Evolutionary conservation across 805 yeast genomes (phyloP).

Genomic region (Zygotorulaspora sp.): DNA sequence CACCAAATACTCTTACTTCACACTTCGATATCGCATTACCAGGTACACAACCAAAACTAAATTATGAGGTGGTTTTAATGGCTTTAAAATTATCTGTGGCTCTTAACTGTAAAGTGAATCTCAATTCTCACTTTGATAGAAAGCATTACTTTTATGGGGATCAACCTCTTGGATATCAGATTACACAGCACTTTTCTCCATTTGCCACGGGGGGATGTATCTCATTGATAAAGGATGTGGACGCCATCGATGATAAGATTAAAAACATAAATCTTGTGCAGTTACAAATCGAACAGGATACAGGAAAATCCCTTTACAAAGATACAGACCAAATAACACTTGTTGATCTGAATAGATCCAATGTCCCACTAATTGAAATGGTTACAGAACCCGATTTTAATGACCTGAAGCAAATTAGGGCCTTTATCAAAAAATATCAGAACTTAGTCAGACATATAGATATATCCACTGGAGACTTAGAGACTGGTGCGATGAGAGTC

Average conservation of each 20-base stretch:
- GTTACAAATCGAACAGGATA: conserved; percentile 91
- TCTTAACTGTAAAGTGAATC: conserved; percentile 53
- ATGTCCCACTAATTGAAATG: conserved; percentile 82
- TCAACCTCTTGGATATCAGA: conserved; percentile 94
- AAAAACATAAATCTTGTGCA: conserved; percentile 64
- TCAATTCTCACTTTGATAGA: conserved; percentile 70
- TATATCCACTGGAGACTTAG: conserved; percentile 85
- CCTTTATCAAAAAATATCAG: conserved; percentile 79
- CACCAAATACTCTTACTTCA: conserved; percentile 68
- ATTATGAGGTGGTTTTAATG: conserved; percentile 63
- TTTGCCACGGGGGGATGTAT: conserved; percentile 66
- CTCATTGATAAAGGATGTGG: conserved; percentile 45
- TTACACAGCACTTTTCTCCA: conserved; percentile 84
- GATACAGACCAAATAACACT: conserved; percentile 36
- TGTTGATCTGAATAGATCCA: conserved; percentile 79
- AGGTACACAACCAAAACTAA: conserved; percentile 83
- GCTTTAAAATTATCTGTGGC: conserved; percentile 75
- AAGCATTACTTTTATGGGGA: conserved; percentile 96
- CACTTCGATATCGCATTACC: conserved; percentile 84
- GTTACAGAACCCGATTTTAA: conserved; percentile 87
- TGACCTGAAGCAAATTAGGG: conserved; percentile 59
- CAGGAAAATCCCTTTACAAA: conserved; percentile 70
- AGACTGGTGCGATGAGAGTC: conserved; percentile 90
- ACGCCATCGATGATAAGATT: conserved; percentile 43
- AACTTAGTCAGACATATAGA: conserved; percentile 60